Evolutionary conservation across 148 eudicot species (phyloP), one percentile per base, ranked within the genome.

Genomic region (Heliosperma pusillum): DNA sequence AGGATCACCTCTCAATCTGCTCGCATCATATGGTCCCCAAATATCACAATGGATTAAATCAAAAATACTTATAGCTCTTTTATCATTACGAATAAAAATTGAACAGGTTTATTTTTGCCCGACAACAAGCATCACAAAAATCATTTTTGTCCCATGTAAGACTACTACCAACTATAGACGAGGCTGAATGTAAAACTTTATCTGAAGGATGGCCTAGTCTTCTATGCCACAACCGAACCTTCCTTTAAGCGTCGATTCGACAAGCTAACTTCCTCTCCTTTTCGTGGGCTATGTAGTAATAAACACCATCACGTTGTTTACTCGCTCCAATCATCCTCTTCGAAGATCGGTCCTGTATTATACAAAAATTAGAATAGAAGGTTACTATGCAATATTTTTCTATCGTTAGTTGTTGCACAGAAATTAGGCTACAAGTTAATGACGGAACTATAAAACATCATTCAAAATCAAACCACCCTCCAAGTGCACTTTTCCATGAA

Each of bases 311-410:
- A 5, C 13, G 16, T 13, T n/a, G 58, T 3, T 55, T n/a, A 10
- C 58, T 19, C 58, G 58, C 58, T 55, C 58, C 58, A 55, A 55
- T 55, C 58, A 55, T 13, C 58, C 58, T 55, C 58, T n/a, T 55
- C 58, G 58, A 13, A 15, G 58, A 15, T 0, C n/a, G 58, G 58
- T 55, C 58, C 58, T 55, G 16, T 7, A 55, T 55, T 13, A 55
- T 19, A 55, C 58, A 55, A 15, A 55, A 55, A 13, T 15, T 8
- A 55, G 16, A 3, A 55, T 15, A 33, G 36, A 33, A 33, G 5
- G 36, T 33, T 6, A 33, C 36, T 3, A 33, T 33, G 36, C 36
- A 33, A 33, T 33, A 4, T 33, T 33, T 4, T 33, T 33, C 36
- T 2, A 33, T 33, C 3, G 5, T 33, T 33, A 33, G 5, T 3